These are phyloP conservation scores for Cercophora newfieldiana DNA, from an alignment of 495 filamentous ascomycete species.

Conservation along the genomic window DNA sequence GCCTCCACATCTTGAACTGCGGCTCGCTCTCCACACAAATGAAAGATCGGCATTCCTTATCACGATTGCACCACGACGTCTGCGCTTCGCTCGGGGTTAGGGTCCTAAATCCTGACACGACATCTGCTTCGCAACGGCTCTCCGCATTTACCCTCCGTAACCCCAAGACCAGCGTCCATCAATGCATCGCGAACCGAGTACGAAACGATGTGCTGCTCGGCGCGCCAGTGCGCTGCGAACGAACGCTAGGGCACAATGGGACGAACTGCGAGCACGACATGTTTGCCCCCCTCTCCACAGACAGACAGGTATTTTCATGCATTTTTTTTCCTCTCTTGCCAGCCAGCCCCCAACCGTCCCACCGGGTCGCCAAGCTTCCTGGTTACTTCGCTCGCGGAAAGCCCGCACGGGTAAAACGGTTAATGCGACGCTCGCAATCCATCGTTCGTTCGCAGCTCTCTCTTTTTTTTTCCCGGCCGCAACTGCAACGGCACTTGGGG, in stretches of 20 bases:
- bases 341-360: conserved; percentile 4
- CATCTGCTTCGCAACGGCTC: background rate
- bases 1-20: background rate
- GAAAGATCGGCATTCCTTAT: background rate
- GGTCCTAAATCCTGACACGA: conserved; percentile 2
- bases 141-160: conserved; percentile 5
- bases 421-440: background rate
- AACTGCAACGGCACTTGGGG: background rate
- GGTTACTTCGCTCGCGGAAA: background rate
- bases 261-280: background rate
- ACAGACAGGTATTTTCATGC: too few relatives aligned
- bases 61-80: background rate
- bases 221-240: background rate
- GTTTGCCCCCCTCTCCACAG: background rate
- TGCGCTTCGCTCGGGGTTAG: background rate
- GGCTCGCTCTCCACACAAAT: background rate
- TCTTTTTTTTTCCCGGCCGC: background rate
- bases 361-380: conserved; percentile 1
- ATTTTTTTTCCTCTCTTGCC: too few relatives aligned
- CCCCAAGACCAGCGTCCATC: background rate
- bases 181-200: background rate
- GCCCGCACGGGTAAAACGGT: background rate
- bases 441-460: background rate
- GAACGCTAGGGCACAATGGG: background rate
- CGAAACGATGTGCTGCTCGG: background rate